phyloP scores from a whole-genome alignment of 768 basidiomycete genomes.

The Lepiota venenata region DNA sequence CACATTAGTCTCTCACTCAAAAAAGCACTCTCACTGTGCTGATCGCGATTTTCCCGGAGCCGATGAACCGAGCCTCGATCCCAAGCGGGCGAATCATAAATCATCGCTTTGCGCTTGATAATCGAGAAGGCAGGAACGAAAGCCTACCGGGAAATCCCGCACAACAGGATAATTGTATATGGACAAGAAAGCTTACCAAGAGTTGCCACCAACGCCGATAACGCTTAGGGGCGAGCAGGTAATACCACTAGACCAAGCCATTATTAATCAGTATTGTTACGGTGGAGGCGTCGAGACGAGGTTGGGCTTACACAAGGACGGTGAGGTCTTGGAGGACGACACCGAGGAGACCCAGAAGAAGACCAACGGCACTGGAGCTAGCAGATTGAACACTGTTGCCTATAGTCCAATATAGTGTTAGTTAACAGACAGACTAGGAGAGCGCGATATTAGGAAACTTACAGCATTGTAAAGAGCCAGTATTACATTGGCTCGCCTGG shows the following conservation, averaged over 20 bases:
- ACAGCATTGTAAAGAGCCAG: conserved; percentile 25
- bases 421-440: background rate
- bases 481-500: conserved; percentile 27
- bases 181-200: conserved; percentile 15
- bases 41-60: background rate
- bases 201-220: conserved; percentile 23
- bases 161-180: background rate
- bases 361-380: conserved; percentile 13
- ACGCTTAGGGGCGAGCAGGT: conserved; percentile 28
- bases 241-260: conserved; percentile 20
- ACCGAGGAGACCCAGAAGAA: conserved; percentile 28
- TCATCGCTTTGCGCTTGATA: background rate
- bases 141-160: background rate
- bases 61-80: background rate
- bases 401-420: background rate
- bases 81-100: background rate
- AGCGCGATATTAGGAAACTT: conserved; percentile 19
- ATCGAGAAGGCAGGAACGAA: background rate
- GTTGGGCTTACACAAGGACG: conserved; percentile 22
- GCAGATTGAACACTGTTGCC: conserved; percentile 13
- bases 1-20: background rate
- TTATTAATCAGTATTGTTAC: conserved; percentile 7
- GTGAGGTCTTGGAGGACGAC: conserved; percentile 22
- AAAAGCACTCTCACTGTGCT: background rate
- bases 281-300: background rate